phyloP scores from a whole-genome alignment of 2,329 filamentous ascomycete genomes.

The Myriosclerotinia scirpicola region DNA sequence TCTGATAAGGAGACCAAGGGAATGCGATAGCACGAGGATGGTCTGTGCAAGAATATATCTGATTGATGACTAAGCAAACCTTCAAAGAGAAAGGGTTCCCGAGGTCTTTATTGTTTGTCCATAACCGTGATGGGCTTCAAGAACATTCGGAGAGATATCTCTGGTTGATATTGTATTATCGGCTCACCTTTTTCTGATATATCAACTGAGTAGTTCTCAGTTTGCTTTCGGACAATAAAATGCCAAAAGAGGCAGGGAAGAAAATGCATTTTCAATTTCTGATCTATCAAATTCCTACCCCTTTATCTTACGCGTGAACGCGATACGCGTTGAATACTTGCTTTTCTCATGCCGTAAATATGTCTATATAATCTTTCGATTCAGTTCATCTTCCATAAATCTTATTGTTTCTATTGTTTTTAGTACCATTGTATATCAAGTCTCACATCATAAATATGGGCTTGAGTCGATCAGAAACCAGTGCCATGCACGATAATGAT shows the following conservation, averaged over 20 bases:
- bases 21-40: conserved; percentile 12
- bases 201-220: neutral
- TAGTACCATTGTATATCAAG: neutral
- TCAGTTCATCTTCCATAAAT: neutral
- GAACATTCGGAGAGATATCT: neutral
- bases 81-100: neutral
- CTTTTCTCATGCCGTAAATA: neutral
- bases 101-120: neutral
- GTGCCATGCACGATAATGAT: neutral
- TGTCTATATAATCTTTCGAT: neutral
- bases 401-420: neutral
- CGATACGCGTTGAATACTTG: conserved; percentile 1
- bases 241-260: neutral
- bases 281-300: conserved; percentile 11
- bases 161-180: too few relatives aligned
- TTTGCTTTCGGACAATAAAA: neutral
- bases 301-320: neutral
- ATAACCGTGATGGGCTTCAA: neutral
- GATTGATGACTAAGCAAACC: conserved; percentile 7
- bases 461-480: neutral
- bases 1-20: neutral
- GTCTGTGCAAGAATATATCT: neutral
- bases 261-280: conserved; percentile 5
- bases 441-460: neutral
- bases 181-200: neutral